Percentiles rank a stretch among this genome's conserved stretches.
Evolutionary conservation across 139 green algal genomes (phyloP).

Genomic region (Coelastrella sp.): DNA sequence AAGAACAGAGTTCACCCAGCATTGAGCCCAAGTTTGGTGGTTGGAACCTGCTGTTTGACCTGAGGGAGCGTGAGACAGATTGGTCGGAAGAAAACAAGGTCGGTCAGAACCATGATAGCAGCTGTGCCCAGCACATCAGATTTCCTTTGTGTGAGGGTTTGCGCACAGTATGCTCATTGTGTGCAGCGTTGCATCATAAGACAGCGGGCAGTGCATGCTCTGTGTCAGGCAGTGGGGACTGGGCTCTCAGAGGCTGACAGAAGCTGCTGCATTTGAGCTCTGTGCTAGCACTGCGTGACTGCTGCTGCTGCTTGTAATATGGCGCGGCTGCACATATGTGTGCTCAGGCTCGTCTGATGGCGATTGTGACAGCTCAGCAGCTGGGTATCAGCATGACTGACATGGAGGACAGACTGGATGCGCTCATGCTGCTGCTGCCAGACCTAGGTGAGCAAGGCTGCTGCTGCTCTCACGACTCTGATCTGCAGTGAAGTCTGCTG

Average conservation of each 20-base stretch:
- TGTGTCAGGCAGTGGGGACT: neutral
- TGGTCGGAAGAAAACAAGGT: conserved; percentile 31
- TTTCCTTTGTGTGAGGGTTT: too few species aligned
- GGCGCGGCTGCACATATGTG: neutral
- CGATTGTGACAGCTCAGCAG: conserved; percentile 30
- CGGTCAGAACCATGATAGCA: too few species aligned
- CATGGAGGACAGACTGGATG: conserved; percentile 33
- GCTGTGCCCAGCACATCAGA: too few species aligned
- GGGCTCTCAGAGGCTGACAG: neutral
- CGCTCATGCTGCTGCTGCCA: conserved; percentile 35
- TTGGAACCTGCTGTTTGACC: conserved; percentile 30
- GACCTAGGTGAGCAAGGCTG: conserved; percentile 3
- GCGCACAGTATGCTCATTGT: too few species aligned
- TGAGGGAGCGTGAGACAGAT: conserved; percentile 21
- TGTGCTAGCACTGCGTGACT: neutral
- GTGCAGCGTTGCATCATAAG: too few species aligned
- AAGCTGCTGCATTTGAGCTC: neutral
- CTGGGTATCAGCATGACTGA: conserved; percentile 25
- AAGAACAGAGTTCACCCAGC: too few species aligned
- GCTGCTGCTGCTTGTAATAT: conserved; percentile 11
- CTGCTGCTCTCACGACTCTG: neutral
- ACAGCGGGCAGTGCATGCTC: too few species aligned
- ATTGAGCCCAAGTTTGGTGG: neutral
- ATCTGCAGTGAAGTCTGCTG: neutral
- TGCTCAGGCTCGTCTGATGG: conserved; percentile 5